Percentiles rank a stretch among this genome's conserved stretches.
Conservation (phyloP, 345 rosid genomes). For the Erysimum cheiranthoides region DNA sequence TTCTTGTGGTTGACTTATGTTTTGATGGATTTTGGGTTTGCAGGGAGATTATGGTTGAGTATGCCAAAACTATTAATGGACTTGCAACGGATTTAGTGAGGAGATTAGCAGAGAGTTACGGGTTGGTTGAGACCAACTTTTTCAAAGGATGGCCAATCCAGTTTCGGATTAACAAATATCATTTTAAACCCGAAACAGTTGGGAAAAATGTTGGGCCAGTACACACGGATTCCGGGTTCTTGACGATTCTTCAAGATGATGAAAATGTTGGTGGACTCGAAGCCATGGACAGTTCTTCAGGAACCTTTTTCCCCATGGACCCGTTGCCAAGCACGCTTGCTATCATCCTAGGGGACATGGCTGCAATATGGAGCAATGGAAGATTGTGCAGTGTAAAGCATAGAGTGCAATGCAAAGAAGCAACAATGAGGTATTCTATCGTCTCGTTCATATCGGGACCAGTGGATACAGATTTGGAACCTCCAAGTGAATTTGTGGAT, state of each 20-base stretch:
- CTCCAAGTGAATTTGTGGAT: constrained; percentile 45
- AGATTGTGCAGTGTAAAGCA: constrained; percentile 70
- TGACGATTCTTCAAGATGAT: constrained; percentile 82
- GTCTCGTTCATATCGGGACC: constrained; percentile 77
- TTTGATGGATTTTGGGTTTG: not conserved
- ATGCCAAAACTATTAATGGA: constrained; percentile 63
- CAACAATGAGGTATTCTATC: constrained; percentile 60
- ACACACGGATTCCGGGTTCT: constrained; percentile 79
- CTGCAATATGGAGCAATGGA: constrained; percentile 79
- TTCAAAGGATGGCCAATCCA: constrained; percentile 80
- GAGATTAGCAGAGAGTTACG: constrained; percentile 65
- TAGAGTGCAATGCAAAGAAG: constrained; percentile 76
- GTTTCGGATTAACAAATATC: constrained; percentile 83
- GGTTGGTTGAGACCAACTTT: constrained; percentile 42
- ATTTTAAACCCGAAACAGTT: constrained; percentile 66
- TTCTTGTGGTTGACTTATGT: constrained; percentile 22
- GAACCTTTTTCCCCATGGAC: constrained; percentile 52
- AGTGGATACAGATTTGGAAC: constrained; percentile 34
- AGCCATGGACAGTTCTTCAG: constrained; percentile 64
- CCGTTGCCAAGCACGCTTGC: constrained; percentile 75
- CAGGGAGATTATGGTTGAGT: constrained; percentile 65
- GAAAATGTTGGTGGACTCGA: constrained; percentile 77
- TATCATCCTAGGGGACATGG: constrained; percentile 80
- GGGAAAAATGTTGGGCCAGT: constrained; percentile 76
- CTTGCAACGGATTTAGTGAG: constrained; percentile 58